Evolutionary conservation across 345 rosid genomes (phyloP).

Genomic region (Gossypium mustelinum): DNA sequence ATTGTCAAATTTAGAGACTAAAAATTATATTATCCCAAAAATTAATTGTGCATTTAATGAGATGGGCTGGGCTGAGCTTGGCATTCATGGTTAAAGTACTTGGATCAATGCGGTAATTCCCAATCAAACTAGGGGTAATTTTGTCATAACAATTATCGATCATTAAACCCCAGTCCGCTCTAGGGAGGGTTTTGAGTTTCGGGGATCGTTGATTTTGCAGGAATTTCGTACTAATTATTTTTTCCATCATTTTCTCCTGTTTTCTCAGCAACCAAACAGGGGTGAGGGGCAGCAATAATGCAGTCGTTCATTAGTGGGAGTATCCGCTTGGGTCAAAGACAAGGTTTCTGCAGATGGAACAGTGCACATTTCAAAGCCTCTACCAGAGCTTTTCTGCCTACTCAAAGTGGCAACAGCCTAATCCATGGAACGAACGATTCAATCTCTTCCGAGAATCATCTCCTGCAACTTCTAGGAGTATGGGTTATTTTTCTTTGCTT

Average conservation of each 20-base stretch:
- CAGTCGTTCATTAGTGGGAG: constrained; percentile 30
- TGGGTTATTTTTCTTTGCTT: not conserved
- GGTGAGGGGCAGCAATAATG: constrained; percentile 19
- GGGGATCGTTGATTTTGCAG: not conserved
- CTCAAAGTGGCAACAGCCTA: not conserved
- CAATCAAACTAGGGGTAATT: not conserved
- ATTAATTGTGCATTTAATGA: not conserved
- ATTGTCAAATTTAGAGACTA: too few species aligned
- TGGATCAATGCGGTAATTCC: not conserved
- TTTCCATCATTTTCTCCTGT: not conserved
- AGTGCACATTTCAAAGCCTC: constrained; percentile 14
- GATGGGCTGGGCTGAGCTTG: not conserved
- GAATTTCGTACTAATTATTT: not conserved
- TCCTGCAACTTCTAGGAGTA: constrained; percentile 16
- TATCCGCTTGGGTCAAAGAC: constrained; percentile 27
- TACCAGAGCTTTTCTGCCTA: not conserved
- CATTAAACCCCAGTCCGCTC: not conserved
- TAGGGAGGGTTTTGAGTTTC: not conserved
- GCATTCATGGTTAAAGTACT: not conserved
- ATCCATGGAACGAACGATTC: constrained; percentile 4
- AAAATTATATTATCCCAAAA: too few species aligned
- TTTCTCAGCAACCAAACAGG: not conserved
- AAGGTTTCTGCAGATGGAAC: constrained; percentile 10
- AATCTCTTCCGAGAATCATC: constrained; percentile 7
- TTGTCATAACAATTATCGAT: not conserved